Evolutionary conservation across 2,329 filamentous ascomycete species (phyloP).

Genomic region (Lasiodiplodia sp.): DNA sequence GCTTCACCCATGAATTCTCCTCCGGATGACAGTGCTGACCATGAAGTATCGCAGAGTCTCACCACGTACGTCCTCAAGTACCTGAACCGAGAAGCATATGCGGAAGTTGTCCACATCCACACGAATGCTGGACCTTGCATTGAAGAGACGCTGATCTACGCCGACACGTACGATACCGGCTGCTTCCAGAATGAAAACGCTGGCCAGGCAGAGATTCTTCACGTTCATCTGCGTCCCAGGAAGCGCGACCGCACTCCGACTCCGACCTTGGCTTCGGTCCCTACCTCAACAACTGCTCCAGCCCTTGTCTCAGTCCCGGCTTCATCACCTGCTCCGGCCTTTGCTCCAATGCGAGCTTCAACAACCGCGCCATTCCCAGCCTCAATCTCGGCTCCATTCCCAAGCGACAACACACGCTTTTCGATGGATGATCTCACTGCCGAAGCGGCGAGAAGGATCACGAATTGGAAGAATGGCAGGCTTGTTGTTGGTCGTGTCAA

Average conservation of each 20-base stretch:
- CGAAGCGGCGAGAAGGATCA: neutral
- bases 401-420: too few relatives aligned
- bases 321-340: neutral
- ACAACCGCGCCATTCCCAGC: too few relatives aligned
- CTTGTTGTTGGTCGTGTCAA: neutral
- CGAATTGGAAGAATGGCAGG: neutral
- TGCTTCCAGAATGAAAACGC: neutral
- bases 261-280: neutral
- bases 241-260: neutral
- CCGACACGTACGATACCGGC: neutral
- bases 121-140: neutral
- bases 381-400: too few relatives aligned
- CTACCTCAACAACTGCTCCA: neutral
- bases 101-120: neutral
- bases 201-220: neutral
- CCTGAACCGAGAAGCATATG: neutral
- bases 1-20: neutral
- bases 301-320: too few relatives aligned
- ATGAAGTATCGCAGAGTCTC: neutral
- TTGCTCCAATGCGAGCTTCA: neutral
- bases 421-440: neutral
- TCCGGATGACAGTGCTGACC: neutral
- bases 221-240: neutral
- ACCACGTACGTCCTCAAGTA: neutral
- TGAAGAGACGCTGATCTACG: neutral